phyloP scores from a whole-genome alignment of 768 basidiomycete species.

The Xerocomus brunneocitrinus region DNA sequence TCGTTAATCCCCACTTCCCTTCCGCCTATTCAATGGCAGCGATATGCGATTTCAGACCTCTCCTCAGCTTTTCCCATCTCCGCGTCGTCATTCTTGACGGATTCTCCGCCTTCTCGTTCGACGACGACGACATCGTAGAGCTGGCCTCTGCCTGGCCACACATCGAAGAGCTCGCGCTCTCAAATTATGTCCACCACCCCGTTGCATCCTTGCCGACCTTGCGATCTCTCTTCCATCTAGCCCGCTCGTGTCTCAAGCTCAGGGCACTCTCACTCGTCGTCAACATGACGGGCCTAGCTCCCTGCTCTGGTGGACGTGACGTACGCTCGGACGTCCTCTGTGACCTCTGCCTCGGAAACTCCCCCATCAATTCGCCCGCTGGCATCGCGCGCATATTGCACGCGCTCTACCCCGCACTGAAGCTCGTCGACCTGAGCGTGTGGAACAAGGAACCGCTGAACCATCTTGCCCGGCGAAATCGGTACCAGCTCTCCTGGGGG shows the following conservation, averaged over 20 bases:
- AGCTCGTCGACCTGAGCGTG: constrained; percentile 16
- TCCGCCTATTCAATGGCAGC: neutral
- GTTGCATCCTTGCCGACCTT: constrained; percentile 19
- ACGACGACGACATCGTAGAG: constrained; percentile 13
- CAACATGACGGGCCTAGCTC: constrained; percentile 7
- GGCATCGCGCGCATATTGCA: constrained; percentile 10
- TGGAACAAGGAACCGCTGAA: constrained; percentile 15
- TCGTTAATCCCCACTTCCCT: constrained; percentile 12
- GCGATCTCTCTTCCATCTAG: constrained; percentile 11
- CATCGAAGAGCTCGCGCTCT: constrained; percentile 17
- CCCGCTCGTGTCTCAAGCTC: constrained; percentile 11
- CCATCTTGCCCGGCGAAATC: constrained; percentile 5
- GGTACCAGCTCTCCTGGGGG: constrained; percentile 15
- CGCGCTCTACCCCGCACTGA: constrained; percentile 17
- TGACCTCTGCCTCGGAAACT: constrained; percentile 20
- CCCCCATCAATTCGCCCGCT: constrained; percentile 9
- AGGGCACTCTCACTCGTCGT: constrained; percentile 22
- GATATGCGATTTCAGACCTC: constrained; percentile 11
- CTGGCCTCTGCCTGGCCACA: constrained; percentile 20
- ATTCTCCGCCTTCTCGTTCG: constrained; percentile 10
- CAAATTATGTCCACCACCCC: constrained; percentile 13
- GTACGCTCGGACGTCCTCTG: constrained; percentile 2
- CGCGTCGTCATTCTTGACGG: constrained; percentile 16
- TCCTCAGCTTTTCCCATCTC: constrained; percentile 13
- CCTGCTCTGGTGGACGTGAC: neutral